These are phyloP conservation scores for Exophiala calicioides DNA, from an alignment of 2,329 filamentous ascomycete genomes.

Conservation along the genomic window DNA sequence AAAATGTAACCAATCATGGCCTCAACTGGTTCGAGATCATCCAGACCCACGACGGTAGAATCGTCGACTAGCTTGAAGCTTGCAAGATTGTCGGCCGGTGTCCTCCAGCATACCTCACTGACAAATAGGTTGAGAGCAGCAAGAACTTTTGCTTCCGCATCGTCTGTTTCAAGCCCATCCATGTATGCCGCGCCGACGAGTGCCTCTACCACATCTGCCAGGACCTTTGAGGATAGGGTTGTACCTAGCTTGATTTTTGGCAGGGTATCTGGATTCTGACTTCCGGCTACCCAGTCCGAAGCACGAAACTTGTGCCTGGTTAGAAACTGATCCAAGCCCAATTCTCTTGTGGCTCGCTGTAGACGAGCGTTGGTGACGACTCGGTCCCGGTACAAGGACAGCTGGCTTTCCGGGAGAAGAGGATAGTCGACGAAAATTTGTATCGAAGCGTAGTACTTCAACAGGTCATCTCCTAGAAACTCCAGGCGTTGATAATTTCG, in stretches of 20 bases:
- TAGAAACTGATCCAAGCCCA: constrained; percentile 72
- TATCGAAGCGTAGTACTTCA: constrained; percentile 72
- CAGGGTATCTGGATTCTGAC: neutral
- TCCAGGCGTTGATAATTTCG: constrained; percentile 79
- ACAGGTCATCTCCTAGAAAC: constrained; percentile 79
- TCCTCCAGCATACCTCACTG: constrained; percentile 57
- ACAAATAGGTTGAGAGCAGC: constrained; percentile 63
- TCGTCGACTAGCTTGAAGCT: constrained; percentile 1
- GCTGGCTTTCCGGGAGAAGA: constrained; percentile 72
- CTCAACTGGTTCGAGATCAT: constrained; percentile 51
- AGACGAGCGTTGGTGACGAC: constrained; percentile 77
- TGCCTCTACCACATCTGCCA: constrained; percentile 86
- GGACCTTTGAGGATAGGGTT: constrained; percentile 71
- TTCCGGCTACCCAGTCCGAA: constrained; percentile 68
- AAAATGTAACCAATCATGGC: constrained; percentile 71
- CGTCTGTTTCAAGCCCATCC: constrained; percentile 56
- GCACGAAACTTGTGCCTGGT: constrained; percentile 67
- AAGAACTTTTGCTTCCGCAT: constrained; percentile 54
- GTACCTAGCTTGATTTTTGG: constrained; percentile 33
- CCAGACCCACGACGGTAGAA: neutral
- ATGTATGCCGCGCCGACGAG: constrained; percentile 75
- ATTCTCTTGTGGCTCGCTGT: constrained; percentile 61
- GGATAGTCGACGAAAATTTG: constrained; percentile 64
- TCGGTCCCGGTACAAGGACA: constrained; percentile 67
- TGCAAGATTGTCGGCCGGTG: constrained; percentile 43